Base-by-base conservation (phyloP, 2,329 filamentous ascomycete genomes). In the Daldinia sp. region DNA sequence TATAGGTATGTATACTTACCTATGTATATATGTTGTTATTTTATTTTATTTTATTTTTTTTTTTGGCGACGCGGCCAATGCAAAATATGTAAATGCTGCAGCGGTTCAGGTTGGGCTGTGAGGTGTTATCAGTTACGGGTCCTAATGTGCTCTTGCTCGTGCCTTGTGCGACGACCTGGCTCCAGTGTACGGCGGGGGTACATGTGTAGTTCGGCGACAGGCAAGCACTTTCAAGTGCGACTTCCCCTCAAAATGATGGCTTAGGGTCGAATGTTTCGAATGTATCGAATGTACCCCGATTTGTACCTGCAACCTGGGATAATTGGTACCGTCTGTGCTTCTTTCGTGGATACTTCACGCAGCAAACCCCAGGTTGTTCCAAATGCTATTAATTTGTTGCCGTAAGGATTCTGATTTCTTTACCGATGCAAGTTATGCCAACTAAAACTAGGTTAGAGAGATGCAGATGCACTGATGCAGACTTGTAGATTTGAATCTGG, bases 121-220 rank as follows among this genome's bases (percentile, higher is more conserved):
- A 70, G 67, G 69, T 72, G 62, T 66, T 72, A 72, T 72, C 64
- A 72, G 62, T 66, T 70, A 72, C 62, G 64, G 69, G 64, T 67
- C 67, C 58, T 35, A 61, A 58, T 67, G 60, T 57, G 69, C 66
- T 71, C 63, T 54, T 39, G 61, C 66, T 69, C 57, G 63, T 69
- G 63, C 51, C 58, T 72, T 64, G 69, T 72, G 65, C 67, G 35
- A 72, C 67, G 60, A 20, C 39, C 48, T 69, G 51, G 30, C 46
- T 37, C 33, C 51, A 54, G 46, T 71, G 60, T 69, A 63, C 66
- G 33, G 48, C 60, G 57, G 60, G 42, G 20, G 65, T 65, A 71
- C 69, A 69, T 67, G 69, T 61, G 66, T 44, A 61, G 65, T 65
- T 53, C 65, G 51, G 68, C 64, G 55, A 61, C 26, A 60, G 53